Conservation (phyloP, 768 basidiomycete species). For the Tricholoma matsutake region DNA sequence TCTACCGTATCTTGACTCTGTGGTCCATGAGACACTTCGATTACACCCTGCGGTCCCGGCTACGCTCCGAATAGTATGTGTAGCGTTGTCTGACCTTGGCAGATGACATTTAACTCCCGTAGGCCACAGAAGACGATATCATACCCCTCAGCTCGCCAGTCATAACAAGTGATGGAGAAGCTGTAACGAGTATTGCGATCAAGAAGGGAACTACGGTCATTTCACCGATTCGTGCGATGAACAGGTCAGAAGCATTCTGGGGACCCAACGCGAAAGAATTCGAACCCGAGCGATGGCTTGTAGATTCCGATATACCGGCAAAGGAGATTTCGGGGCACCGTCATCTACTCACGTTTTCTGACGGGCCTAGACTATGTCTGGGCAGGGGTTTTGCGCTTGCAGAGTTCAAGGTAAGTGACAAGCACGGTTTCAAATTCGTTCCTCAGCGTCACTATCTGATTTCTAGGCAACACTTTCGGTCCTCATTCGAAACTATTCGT, state of each 20-base stretch:
- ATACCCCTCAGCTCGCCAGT: neutral
- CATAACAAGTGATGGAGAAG: no score
- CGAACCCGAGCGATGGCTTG: constrained; percentile 42
- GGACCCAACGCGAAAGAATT: constrained; percentile 44
- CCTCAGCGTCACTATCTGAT: neutral
- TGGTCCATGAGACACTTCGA: constrained; percentile 40
- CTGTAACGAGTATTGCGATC: no score
- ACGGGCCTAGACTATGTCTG: constrained; percentile 44
- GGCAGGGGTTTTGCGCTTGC: constrained; percentile 41
- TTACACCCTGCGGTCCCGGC: constrained; percentile 36
- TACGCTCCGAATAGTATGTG: constrained; percentile 7
- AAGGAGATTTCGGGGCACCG: constrained; percentile 34
- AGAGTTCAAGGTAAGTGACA: neutral
- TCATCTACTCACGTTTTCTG: constrained; percentile 42
- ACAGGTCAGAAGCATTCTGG: constrained; percentile 39
- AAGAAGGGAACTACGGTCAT: constrained; percentile 19
- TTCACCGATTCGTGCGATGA: constrained; percentile 38
- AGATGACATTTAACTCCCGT: neutral
- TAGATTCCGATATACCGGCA: constrained; percentile 20
- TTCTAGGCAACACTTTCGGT: constrained; percentile 28
- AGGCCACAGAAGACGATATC: no score
- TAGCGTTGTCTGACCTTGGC: neutral
- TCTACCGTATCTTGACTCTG: constrained; percentile 20
- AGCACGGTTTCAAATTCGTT: neutral
- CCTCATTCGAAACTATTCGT: constrained; percentile 40